These are phyloP conservation scores for Fraxinus floribunda DNA, from an alignment of 305 asterid species.

Conservation along the genomic window DNA sequence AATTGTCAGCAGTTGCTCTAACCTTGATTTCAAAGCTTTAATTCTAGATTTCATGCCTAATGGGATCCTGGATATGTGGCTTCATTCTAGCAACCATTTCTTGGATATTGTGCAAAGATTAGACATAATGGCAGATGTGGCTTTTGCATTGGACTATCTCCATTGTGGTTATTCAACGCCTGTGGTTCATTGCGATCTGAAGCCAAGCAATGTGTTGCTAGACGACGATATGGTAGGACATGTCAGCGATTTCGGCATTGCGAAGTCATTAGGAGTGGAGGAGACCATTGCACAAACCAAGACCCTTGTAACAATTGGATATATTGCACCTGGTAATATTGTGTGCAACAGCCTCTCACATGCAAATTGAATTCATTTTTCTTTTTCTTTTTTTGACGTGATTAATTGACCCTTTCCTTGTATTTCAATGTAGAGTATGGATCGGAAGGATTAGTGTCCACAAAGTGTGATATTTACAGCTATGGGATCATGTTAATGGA, in stretches of 20 bases:
- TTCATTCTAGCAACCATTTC: constrained; percentile 23
- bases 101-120: constrained; percentile 35
- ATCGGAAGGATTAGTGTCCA: constrained; percentile 40
- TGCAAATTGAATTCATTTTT: not conserved
- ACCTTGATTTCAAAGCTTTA: constrained; percentile 39
- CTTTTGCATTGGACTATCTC: constrained; percentile 36
- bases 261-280: constrained; percentile 32
- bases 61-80: constrained; percentile 42
- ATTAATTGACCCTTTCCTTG: not conserved
- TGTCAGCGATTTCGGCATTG: constrained; percentile 46
- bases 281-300: constrained; percentile 28
- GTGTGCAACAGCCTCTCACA: not conserved
- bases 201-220: constrained; percentile 42
- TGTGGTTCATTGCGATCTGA: constrained; percentile 40
- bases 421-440: constrained; percentile 33
- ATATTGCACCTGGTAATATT: constrained; percentile 42
- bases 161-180: constrained; percentile 32
- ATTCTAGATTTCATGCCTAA: constrained; percentile 46
- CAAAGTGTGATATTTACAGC: constrained; percentile 38
- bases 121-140: constrained; percentile 42
- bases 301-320: constrained; percentile 44
- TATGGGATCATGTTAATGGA: constrained; percentile 40
- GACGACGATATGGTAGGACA: constrained; percentile 37
- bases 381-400: not conserved
- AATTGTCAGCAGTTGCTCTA: constrained; percentile 38